Evolutionary conservation across 352 stramenopile species (phyloP).

Genomic region (Phytophthora syringae): DNA sequence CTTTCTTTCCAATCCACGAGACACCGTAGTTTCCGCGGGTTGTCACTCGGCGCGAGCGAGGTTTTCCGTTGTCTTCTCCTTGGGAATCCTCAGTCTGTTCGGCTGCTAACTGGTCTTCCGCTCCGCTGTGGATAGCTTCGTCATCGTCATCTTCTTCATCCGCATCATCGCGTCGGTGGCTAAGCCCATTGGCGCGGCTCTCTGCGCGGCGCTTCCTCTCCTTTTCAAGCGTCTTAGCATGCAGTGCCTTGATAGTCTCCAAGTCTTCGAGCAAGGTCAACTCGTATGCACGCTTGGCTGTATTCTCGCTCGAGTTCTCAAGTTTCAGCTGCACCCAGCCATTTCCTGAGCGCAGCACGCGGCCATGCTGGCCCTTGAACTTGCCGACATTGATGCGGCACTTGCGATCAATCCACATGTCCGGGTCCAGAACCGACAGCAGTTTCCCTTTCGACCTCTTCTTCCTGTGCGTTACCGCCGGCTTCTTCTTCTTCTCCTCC

Average conservation of each 20-base stretch:
- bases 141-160: constrained; percentile 69
- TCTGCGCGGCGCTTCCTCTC: constrained; percentile 60
- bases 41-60: constrained; percentile 72
- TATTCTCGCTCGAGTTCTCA: constrained; percentile 86
- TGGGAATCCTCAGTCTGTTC: constrained; percentile 85
- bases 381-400: constrained; percentile 91
- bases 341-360: constrained; percentile 85
- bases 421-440: constrained; percentile 79
- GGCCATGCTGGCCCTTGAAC: constrained; percentile 79
- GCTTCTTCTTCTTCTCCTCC: constrained; percentile 29
- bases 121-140: constrained; percentile 55
- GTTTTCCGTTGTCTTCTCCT: constrained; percentile 74
- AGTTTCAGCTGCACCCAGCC: constrained; percentile 89
- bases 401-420: constrained; percentile 90
- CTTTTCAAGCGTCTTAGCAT: constrained; percentile 68
- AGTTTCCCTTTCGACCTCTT: constrained; percentile 61
- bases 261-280: constrained; percentile 86
- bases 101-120: constrained; percentile 52
- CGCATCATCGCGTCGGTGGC: constrained; percentile 37
- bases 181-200: constrained; percentile 25
- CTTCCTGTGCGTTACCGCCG: constrained; percentile 16
- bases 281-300: constrained; percentile 88
- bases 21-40: constrained; percentile 86
- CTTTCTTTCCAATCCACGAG: constrained; percentile 89
- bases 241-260: constrained; percentile 79